A percentile compares a stretch with the other conserved stretches of the same genome.
phyloP scores from a whole-genome alignment of 1,284 basidiomycete genomes.

The Puccinia polysora region DNA sequence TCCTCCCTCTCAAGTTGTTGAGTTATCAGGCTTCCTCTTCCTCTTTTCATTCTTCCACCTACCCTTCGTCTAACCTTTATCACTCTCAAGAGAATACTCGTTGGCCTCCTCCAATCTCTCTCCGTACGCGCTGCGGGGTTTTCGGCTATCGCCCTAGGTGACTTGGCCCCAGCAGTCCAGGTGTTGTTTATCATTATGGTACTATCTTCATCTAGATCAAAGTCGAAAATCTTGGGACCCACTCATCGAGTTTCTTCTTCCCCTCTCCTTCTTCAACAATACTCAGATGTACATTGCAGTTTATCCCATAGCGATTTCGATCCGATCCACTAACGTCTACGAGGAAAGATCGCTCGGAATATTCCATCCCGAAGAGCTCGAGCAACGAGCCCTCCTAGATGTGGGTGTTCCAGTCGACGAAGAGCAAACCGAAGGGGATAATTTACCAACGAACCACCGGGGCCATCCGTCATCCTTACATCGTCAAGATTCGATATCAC shows the following conservation, averaged over 20 bases:
- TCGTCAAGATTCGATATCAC: no score
- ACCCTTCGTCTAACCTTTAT: constrained; percentile 56
- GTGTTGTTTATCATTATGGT: constrained; percentile 85
- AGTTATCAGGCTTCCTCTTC: neutral
- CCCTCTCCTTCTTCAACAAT: no score
- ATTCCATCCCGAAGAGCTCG: constrained; percentile 30
- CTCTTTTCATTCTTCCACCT: neutral
- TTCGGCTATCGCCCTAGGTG: constrained; percentile 47
- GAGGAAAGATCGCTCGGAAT: constrained; percentile 63
- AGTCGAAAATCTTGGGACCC: constrained; percentile 56
- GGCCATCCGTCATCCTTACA: no score
- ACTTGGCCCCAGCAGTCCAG: constrained; percentile 55
- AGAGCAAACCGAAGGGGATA: no score
- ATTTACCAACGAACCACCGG: no score
- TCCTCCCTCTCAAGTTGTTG: neutral
- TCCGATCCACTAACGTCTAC: constrained; percentile 97
- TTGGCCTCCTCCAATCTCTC: constrained; percentile 54
- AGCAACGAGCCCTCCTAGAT: constrained; percentile 23
- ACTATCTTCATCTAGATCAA: constrained; percentile 54
- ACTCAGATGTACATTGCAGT: constrained; percentile 52
- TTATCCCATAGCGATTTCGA: constrained; percentile 62
- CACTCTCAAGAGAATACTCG: constrained; percentile 55
- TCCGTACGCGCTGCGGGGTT: constrained; percentile 74
- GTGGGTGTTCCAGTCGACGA: no score
- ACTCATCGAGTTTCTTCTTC: neutral